These are phyloP conservation scores for Xylaria digitata DNA, from an alignment of 2,329 filamentous ascomycete genomes.

Conservation along the genomic window DNA sequence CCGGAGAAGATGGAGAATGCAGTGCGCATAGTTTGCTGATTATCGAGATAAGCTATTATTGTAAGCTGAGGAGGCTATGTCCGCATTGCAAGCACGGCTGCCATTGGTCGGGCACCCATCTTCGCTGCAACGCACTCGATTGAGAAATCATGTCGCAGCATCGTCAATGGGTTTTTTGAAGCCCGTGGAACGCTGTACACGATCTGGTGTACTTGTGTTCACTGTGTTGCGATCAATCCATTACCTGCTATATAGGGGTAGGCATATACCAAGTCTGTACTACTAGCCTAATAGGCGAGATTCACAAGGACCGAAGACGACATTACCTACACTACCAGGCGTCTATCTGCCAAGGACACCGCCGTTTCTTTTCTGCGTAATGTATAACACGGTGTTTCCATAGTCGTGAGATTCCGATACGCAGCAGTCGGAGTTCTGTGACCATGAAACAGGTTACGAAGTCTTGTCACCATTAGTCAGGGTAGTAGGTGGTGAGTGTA, in stretches of 20 bases:
- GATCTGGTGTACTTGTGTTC: too few species aligned
- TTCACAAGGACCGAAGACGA: not conserved
- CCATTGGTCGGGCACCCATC: conserved; percentile 7
- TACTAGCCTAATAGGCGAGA: not conserved
- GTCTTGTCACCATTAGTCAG: conserved; percentile 6
- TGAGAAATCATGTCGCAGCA: conserved; percentile 14
- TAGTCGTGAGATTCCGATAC: not conserved
- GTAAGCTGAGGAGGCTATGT: too few species aligned
- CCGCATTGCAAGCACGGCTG: too few species aligned
- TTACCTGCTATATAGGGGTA: too few species aligned
- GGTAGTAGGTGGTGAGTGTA: too few species aligned
- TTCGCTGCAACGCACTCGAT: not conserved
- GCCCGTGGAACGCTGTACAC: too few species aligned
- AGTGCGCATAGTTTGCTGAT: too few species aligned
- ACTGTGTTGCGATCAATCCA: not conserved
- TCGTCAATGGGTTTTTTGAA: conserved; percentile 7
- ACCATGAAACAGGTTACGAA: not conserved
- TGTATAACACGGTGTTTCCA: not conserved
- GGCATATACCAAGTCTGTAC: too few species aligned
- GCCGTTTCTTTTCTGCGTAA: conserved; percentile 26
- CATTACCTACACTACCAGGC: not conserved
- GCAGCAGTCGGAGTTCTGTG: conserved; percentile 14
- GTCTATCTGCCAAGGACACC: not conserved
- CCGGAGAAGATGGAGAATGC: too few species aligned
- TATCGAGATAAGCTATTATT: too few species aligned